Conservation (phyloP, 768 basidiomycete species). For the Cytidiella melzeri region DNA sequence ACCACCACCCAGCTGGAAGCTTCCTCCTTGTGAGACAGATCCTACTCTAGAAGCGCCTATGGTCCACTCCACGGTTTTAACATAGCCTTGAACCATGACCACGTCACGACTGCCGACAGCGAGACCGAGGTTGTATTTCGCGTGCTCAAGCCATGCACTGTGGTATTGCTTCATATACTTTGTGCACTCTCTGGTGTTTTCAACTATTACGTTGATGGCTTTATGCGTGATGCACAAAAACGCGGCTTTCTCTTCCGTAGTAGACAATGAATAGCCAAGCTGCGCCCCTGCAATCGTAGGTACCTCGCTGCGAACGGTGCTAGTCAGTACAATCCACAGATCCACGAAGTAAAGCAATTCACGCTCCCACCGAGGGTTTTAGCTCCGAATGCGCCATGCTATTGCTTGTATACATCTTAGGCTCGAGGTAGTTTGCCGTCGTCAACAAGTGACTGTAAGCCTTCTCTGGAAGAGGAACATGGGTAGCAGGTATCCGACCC, state of each 20-base stretch:
- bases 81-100: conserved; percentile 5
- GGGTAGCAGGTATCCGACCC: neutral
- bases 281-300: neutral
- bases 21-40: neutral
- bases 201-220: neutral
- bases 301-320: neutral
- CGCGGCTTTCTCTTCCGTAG: neutral
- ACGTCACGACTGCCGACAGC: conserved; percentile 1
- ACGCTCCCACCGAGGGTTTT: neutral
- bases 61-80: conserved; percentile 6
- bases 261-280: neutral
- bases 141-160: neutral
- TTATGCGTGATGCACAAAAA: neutral
- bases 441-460: neutral
- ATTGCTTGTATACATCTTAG: neutral
- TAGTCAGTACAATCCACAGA: neutral
- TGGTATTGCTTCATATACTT: conserved; percentile 7
- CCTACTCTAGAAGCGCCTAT: conserved; percentile 3
- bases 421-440: neutral
- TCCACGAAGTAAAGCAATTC: neutral
- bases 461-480: neutral
- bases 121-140: neutral
- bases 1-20: neutral
- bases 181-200: neutral
- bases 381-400: neutral